Percentiles rank a stretch among this genome's conserved stretches.
Conservation (phyloP, 2,329 filamentous ascomycete genomes). For the Paracorniculantispora psalliotae region DNA sequence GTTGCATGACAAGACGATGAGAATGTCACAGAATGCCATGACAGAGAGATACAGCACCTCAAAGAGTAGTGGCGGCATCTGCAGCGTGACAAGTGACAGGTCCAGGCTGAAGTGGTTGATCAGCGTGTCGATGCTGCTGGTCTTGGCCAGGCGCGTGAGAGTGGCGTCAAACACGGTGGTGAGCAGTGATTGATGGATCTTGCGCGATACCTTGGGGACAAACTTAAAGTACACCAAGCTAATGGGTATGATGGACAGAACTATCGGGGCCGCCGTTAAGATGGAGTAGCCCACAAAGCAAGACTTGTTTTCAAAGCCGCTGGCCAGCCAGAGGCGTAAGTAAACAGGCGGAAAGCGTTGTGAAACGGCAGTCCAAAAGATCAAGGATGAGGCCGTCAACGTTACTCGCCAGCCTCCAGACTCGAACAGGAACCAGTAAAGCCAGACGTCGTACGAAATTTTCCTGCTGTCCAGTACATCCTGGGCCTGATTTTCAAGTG, state of each 20-base stretch:
- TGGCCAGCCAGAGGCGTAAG: conserved; percentile 14
- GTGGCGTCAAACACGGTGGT: conserved; percentile 3
- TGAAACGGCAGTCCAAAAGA: neutral
- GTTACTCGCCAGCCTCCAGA: neutral
- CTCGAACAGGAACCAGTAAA: neutral
- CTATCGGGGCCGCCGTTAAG: neutral
- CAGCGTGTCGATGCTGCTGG: conserved; percentile 18
- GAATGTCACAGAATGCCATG: conserved; percentile 13
- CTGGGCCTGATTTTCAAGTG: neutral
- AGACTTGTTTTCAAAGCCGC: neutral
- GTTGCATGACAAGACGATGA: conserved; percentile 19
- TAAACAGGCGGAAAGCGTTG: neutral
- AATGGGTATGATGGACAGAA: neutral
- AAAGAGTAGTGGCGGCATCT: conserved; percentile 17
- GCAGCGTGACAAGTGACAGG: conserved; percentile 21
- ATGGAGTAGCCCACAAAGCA: conserved; percentile 1
- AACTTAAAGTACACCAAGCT: neutral
- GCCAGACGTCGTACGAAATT: neutral
- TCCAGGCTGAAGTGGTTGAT: conserved; percentile 24
- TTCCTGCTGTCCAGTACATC: neutral
- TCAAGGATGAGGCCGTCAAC: neutral
- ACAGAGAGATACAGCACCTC: conserved; percentile 20
- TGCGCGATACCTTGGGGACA: neutral
- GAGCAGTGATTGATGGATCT: neutral
- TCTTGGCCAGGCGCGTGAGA: conserved; percentile 19